phyloP scores from a whole-genome alignment of 805 yeast genomes.

The Schwanniomyces occidentalis region DNA sequence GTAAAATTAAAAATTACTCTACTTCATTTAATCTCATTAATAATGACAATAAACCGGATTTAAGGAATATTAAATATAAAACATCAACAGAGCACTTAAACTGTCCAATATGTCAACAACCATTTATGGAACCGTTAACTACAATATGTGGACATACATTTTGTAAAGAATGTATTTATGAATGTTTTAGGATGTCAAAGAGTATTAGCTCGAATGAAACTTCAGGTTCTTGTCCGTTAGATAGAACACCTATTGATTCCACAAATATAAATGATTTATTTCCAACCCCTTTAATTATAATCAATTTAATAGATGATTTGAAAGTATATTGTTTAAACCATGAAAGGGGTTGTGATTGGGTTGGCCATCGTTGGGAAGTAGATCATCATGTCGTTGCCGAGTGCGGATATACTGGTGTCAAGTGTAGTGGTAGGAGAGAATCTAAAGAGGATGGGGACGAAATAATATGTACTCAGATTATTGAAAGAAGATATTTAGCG shows the following conservation, averaged over 20 bases:
- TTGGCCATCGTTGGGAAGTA: conserved; percentile 59
- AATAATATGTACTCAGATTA: conserved; percentile 13
- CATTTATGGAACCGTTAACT: conserved; percentile 59
- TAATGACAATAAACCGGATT: conserved; percentile 22
- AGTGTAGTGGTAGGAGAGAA: conserved; percentile 26
- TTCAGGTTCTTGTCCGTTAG: conserved; percentile 55
- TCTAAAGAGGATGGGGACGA: conserved; percentile 7
- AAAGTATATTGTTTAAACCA: conserved; percentile 54
- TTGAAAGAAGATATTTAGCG: conserved; percentile 21
- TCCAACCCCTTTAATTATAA: conserved; percentile 55
- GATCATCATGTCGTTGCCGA: conserved; percentile 45
- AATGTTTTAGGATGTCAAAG: conserved; percentile 41
- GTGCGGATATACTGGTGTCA: conserved; percentile 38
- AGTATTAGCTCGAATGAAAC: conserved; percentile 10
- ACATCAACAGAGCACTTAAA: conserved; percentile 32
- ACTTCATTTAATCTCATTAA: conserved; percentile 16
- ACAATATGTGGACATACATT: conserved; percentile 72
- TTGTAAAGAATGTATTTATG: conserved; percentile 55
- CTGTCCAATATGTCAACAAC: conserved; percentile 70
- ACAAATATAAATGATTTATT: conserved; percentile 32
- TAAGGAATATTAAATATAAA: conserved; percentile 30
- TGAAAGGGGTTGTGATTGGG: conserved; percentile 56
- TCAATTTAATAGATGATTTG: conserved; percentile 63
- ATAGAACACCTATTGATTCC: conserved; percentile 49
- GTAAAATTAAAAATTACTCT: conserved; percentile 9